phyloP scores from a whole-genome alignment of 2,329 filamentous ascomycete genomes.

The Colletotrichum sp. region DNA sequence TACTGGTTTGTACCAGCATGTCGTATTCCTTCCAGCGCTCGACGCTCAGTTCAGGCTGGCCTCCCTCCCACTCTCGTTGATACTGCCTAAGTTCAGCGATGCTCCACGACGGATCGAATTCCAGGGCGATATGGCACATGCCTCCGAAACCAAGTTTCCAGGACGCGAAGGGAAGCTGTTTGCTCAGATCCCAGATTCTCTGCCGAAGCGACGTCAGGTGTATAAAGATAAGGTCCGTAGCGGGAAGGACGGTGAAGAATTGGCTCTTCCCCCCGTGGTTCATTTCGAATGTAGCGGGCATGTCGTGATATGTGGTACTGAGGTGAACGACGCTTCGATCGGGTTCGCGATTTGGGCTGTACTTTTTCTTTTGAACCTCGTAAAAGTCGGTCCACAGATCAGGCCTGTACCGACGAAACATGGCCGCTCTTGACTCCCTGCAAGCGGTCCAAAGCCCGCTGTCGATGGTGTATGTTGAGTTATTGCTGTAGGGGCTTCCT shows the following conservation, averaged over 20 bases:
- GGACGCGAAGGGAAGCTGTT: background rate
- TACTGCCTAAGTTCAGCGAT: background rate
- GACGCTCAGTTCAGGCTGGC: background rate
- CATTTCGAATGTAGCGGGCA: background rate
- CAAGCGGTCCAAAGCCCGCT: background rate
- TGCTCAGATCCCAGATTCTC: background rate
- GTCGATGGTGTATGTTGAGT: background rate
- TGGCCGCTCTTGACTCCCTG: background rate
- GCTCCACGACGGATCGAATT: background rate
- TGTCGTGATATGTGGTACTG: background rate
- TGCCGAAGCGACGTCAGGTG: background rate
- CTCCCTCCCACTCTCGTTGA: background rate
- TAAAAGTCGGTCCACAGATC: background rate
- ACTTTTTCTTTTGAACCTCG: background rate
- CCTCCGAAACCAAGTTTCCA: background rate
- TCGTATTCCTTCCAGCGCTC: background rate
- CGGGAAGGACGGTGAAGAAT: background rate
- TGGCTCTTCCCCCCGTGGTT: background rate
- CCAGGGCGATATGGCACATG: background rate
- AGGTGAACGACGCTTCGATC: background rate
- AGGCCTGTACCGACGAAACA: background rate
- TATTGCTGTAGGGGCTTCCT: background rate
- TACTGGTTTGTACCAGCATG: background rate
- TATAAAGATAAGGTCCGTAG: background rate
- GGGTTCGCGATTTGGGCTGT: background rate